Evolutionary conservation across 305 asterid genomes (phyloP), one percentile per base, ranked within the genome.

Genomic region (Solanum hybrid): DNA sequence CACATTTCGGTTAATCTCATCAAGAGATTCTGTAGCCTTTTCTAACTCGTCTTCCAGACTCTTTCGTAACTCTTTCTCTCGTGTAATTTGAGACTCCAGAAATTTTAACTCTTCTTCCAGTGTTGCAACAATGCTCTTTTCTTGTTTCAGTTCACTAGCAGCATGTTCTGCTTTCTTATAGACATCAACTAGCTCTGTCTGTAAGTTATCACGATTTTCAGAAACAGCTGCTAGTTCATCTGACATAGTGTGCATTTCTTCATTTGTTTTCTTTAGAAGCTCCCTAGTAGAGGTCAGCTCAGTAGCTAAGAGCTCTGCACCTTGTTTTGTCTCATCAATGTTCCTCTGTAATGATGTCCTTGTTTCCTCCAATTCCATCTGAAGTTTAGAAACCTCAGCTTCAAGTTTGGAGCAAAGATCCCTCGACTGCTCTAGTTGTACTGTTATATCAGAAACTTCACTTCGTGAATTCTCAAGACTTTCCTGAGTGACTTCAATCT

Each of bases 341-440:
- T 91, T 93, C 89, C 88, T 93, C 90, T 92, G 88, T 22, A 95
- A 85, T 60, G 92, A 93, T 88, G 94, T 93, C 90, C 87, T 91
- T 69, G 93, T 90, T 92, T 93, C 93, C 35, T 88, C 90, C 35
- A 92, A 94, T 91, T 95, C 98, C 17, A 87, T 88, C 90, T 56
- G 91, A 73, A 91, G 88, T 84, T 92, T 91, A 85, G 92, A 91
- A 89, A 94, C 78, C 91, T 96, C 95, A 11, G 88, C 91, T 91
- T 95, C 95, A 34, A 95, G 95, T 90, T 93, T 91, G 5, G 94
- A 92, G 94, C 94, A 93, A 90, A 92, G 85, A 51, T 89, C 89
- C 88, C 93, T 94, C 6, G 95, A 93, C 91, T 92, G 92, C 86
- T 93, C 90, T 46, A 97, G 91, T 80, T 94, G 94, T 79, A 90